Conservation (phyloP, 768 basidiomycete species). For the Auricularia cornea region DNA sequence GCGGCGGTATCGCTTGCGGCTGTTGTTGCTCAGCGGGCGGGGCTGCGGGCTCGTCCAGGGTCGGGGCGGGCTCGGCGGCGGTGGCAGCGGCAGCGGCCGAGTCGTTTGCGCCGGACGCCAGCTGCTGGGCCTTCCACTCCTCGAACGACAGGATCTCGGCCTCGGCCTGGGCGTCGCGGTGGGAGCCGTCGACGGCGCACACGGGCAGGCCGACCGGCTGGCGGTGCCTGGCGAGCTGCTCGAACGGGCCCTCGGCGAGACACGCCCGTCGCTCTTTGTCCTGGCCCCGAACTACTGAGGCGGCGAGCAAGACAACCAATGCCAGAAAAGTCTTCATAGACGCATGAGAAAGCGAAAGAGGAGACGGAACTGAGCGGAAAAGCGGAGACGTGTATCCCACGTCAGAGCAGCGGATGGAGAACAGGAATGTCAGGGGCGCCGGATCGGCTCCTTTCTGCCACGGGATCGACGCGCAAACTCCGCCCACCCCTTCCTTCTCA, state of each 20-base stretch:
- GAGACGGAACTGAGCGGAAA: slow-evolving; percentile 31
- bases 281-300: slow-evolving; percentile 17
- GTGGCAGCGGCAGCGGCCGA: slow-evolving; percentile 11
- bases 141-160: slow-evolving; percentile 61
- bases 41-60: slow-evolving; percentile 5
- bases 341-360: slow-evolving; percentile 17
- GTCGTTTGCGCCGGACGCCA: slow-evolving; percentile 19
- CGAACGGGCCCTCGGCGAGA: slow-evolving; percentile 3
- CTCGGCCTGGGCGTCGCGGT: background rate
- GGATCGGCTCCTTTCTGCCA: too few species aligned
- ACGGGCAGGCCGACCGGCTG: background rate
- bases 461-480: too few species aligned
- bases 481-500: too few species aligned
- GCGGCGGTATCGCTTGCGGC: background rate
- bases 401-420: too few species aligned
- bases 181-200: background rate
- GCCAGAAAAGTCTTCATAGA: too few species aligned
- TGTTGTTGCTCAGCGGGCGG: background rate
- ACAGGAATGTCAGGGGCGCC: too few species aligned
- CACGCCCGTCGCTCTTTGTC: slow-evolving; percentile 10
- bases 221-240: slow-evolving; percentile 1
- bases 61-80: background rate
- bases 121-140: slow-evolving; percentile 76
- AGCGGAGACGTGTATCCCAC: slow-evolving; percentile 78
- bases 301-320: too few species aligned